Evolutionary conservation across 1,284 basidiomycete genomes (phyloP), one percentile per base, ranked within the genome.

Genomic region (Ceratobasidium sp.): DNA sequence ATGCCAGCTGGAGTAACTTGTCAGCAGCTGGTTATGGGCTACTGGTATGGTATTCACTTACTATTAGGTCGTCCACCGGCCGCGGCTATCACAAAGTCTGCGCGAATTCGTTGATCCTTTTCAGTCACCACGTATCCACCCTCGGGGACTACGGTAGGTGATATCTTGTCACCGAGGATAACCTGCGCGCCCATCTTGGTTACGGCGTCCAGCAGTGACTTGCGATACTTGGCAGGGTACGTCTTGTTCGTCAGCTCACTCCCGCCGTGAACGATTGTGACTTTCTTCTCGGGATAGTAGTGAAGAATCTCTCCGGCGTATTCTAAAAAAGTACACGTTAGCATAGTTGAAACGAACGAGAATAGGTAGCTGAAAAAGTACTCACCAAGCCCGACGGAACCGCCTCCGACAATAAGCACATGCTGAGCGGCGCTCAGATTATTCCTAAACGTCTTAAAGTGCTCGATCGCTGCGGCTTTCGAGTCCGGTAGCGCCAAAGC

Each of bases 241-340:
- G 83, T 78, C 0, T 80, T 76, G 77, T 90, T 92, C 58, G 92
- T 81, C 11, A 91, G 85, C 23, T 81, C 79, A 0, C 77, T 74
- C 30, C 83, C 82, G 35, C 84, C 83, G 23, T 92, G 90, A 1
- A 90, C 85, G 57, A 92, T 84, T 2, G 89, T 91, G n/a, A 92
- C 84, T 73, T 85, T 84, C 79, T 87, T 91, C 23, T 82, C 78
- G 2, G 87, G 85, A 75, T 82, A 86, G 14, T 82, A 79, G 62
- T 89, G 85, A 73, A 85, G 85, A 64, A 91, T 82, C 78, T 89
- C 88, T 14, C 87, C 87, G 0, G 87, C 84, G 23, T 87, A 79
- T 78, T 89, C 87, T 74, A 50, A 8, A 38, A 6, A 26, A 23
- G 28, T n/a, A 46, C 4, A 38, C 11, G 35, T 38, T 38, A 11